These are phyloP conservation scores for Carex parvula DNA, from an alignment of 176 grass and related monocot genomes.

Conservation along the genomic window DNA sequence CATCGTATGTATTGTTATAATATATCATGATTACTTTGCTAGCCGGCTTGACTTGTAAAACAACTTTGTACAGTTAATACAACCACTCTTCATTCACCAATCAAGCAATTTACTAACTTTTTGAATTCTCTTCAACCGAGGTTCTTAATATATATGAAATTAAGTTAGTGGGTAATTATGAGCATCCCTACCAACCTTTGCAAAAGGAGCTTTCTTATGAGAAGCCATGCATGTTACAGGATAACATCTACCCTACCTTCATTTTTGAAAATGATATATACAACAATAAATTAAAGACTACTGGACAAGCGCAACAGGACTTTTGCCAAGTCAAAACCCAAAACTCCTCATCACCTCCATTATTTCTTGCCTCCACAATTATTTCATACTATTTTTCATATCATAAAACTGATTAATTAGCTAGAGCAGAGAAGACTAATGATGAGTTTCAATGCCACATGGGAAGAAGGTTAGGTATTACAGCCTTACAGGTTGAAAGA, in stretches of 20 bases:
- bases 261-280: slow-evolving; percentile 19
- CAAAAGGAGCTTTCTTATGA: slow-evolving; percentile 1
- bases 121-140: not conserved
- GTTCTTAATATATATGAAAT: not conserved
- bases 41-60: too few relatives aligned
- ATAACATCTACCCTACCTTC: slow-evolving; percentile 2
- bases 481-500: not conserved
- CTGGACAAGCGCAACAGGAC: not conserved
- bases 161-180: not conserved
- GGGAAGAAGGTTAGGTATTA: not conserved
- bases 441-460: slow-evolving; percentile 3
- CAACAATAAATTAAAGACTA: slow-evolving; percentile 5
- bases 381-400: too few relatives aligned
- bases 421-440: not conserved
- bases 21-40: too few relatives aligned
- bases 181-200: not conserved
- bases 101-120: not conserved
- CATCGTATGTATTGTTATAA: too few relatives aligned
- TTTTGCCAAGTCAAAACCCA: slow-evolving; percentile 24
- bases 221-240: slow-evolving; percentile 14
- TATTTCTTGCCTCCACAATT: not conserved
- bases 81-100: not conserved
- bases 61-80: too few relatives aligned
- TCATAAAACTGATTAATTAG: not conserved
- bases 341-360: not conserved